Evolutionary conservation across 306 rosid genomes (phyloP), one percentile per base, ranked within the genome.

Genomic region (Fagus crenata): DNA sequence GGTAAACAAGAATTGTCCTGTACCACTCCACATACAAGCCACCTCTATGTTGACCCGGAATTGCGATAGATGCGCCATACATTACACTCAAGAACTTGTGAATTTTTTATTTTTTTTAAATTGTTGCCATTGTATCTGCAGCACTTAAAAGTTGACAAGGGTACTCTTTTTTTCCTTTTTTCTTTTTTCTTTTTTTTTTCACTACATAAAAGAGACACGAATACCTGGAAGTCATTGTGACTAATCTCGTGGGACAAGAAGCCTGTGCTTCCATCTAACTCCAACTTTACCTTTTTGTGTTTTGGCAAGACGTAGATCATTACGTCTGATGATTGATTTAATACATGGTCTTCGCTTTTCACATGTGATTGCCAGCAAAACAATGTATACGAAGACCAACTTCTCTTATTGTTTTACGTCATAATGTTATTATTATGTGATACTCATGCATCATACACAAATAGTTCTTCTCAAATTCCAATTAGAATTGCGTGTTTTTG

Each of bases 361-460:
- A 33, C 68, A 61, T 18, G 15, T 61, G 40, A 61, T 61, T 61
- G 68, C 68, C 68, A 61, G 40, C 68, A 33, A 12, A 35, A 12
- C 42, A 13, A 32, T 61, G 68, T 2, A 22, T 51, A 9, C 18
- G 28, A 22, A 46, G 51, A 46, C 51, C 51, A 46, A 12, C 51
- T 46, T 46, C 4, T 46, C 8, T 46, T 46, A 46, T 2, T 46
- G 51, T 58, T 18, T 58, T 58, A 9, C 55, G 4, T 17, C 3
- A 11, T 51, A 22, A 0, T 51, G 1, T 51, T 3, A 53, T 53
- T 12, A 53, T 53, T 53, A 5, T 53, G 58, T 53, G 7, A n/a
- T 4, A 17, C 59, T 53, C 59, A 5, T 28, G 35, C 33, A 22
- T 7, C 63, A 4, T 56, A 22, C 15, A 15, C 63, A 22, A 56